Base-by-base conservation (phyloP, 2,329 filamentous ascomycete genomes). In the Colletotrichum destructivum region DNA sequence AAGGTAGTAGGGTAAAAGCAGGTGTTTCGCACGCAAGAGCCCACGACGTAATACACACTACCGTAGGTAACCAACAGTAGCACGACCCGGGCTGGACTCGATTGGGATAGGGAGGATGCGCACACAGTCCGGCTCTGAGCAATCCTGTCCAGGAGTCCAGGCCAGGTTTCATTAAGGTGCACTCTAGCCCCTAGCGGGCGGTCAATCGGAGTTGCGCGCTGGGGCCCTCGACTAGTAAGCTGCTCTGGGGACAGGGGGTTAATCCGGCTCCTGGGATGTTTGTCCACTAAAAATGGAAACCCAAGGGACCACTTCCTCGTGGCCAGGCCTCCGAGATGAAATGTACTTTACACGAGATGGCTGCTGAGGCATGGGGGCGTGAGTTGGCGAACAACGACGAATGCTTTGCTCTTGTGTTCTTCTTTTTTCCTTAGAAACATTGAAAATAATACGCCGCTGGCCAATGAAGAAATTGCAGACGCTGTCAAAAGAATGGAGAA, bases 81-180 rank as follows among this genome's bases (percentile, higher is more conserved):
- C 57, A 40, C 26, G 57, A 52, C 64, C 56, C 18, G 57, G 64
- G 57, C 57, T 57, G 63, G 40, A 67, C 62, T 71, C 56, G 68
- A 71, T 71, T 71, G 68, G 68, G 56, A 71, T 68, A 51, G 44
- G 61, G 62, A 68, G 62, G 63, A 67, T 66, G 40, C 46, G 68
- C 57, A 57, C 56, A 42, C 59, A 40, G 65, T 54, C 59, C 38
- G 52, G 44, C 64, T 42, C 69, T 59, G 47, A 44, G 54, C 62
- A 60, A 66, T 59, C 57, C 66, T 69, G 46, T 40, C 35, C 13
- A 18, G 21, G 18, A 49, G 44, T 62, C 69, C 65, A 72, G 69
- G 69, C 69, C 69, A 72, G 69, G 65, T 72, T 72, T 72, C 66
- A 69, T 72, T 69, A 69, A 69, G 59, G 59, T 72, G 40, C 46